Base-by-base conservation (phyloP, 2,329 filamentous ascomycete genomes). In the Rutstroemia sp. region DNA sequence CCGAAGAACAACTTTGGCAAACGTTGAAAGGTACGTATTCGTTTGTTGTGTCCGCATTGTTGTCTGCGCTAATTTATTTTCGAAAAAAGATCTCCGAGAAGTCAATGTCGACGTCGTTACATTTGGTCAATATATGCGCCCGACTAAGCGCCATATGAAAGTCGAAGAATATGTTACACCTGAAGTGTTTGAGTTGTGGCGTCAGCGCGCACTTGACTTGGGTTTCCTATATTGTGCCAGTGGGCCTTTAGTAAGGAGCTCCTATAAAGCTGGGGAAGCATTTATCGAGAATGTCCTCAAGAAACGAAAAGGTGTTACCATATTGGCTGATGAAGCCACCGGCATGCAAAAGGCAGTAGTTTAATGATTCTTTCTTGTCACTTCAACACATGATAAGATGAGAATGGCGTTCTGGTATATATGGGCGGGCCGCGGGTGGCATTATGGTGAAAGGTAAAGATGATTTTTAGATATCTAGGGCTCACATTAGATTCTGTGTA, bases 91-190 rank as follows among this genome's bases (percentile, higher is more conserved):
- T 71, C 80, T 99, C 12, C 82, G 94, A 57, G 85, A 85, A 62
- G 81, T 84, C 57, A 77, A 88, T 59, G 92, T 96, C 47, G 94
- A 99, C 65, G 90, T 99, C 12, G 91, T 99, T 57, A 99, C 94
- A 0, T 99, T 99, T 65, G 94, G 94, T n/a, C 94, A 99, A 77
- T 99, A 99, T 77, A 99, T 99, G 94, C 89, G 92, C 10, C 94
- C 94, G 1, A 99, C 94, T 4, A 99, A 97, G 79, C 83, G 92
- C 46, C 94, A 99, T 72, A 92, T 99, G 83, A 87, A 95, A 72
- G 94, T 99, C 34, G 88, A 95, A 68, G 90, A 92, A 71, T 99
- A 99, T 71, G 82, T 99, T 48, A 92, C 91, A 0, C 94, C 94
- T 0, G 89, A 88, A 60, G 85, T 86, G 61, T 99, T 99, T 69